Percentiles rank a stretch among this genome's conserved stretches.
These are phyloP conservation scores for Phytopythium aichiense DNA, from an alignment of 352 stramenopile species.

Conservation along the genomic window DNA sequence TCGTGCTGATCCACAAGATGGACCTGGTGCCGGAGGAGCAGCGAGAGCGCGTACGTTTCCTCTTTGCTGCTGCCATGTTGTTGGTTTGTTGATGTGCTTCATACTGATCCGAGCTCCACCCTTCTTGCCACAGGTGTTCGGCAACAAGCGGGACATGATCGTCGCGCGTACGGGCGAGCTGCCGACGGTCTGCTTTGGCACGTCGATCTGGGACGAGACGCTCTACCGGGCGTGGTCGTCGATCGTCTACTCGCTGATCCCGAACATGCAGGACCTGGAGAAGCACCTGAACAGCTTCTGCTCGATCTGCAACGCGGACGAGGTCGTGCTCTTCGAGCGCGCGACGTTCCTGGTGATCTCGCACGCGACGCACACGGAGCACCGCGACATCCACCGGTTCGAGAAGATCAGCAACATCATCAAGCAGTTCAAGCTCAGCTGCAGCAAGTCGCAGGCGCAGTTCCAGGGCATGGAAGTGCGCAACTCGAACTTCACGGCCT, in stretches of 20 bases:
- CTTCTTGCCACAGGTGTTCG: constrained; percentile 77
- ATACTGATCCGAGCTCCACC: background rate
- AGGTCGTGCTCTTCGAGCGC: constrained; percentile 98
- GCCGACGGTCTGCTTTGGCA: constrained; percentile 92
- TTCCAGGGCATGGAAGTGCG: constrained; percentile 97
- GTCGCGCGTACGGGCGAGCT: constrained; percentile 86
- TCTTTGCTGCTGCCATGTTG: no score
- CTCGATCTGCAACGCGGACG: constrained; percentile 94
- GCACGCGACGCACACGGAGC: constrained; percentile 88
- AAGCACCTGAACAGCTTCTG: constrained; percentile 97
- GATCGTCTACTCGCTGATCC: constrained; percentile 99
- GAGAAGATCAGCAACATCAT: constrained; percentile 99
- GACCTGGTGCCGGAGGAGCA: constrained; percentile 93
- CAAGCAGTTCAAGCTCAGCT: constrained; percentile 99
- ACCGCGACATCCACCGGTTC: constrained; percentile 97
- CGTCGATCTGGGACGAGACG: constrained; percentile 99
- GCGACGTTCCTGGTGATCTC: constrained; percentile 99
- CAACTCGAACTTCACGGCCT: constrained; percentile 98
- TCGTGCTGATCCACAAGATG: constrained; percentile 99
- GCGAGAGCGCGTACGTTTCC: constrained; percentile 56
- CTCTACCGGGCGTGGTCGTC: constrained; percentile 98
- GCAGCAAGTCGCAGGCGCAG: constrained; percentile 96
- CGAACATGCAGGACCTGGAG: constrained; percentile 97
- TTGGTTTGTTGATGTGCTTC: background rate
- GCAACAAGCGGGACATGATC: constrained; percentile 94